Conservation (phyloP, 352 stramenopile genomes). For the Pythium dissotocum region DNA sequence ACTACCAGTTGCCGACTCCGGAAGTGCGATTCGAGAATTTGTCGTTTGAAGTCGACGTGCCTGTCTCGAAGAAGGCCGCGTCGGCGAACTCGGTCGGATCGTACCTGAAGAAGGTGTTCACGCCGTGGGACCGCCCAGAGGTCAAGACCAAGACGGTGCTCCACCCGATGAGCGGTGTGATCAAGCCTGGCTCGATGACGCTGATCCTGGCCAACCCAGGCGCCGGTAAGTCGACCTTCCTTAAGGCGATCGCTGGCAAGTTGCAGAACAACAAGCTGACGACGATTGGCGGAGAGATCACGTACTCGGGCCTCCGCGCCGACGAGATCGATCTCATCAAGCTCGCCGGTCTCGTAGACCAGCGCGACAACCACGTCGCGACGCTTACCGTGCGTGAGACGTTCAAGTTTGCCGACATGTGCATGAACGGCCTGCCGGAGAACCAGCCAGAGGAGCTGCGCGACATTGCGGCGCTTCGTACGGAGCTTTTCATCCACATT, state of each 20-base stretch:
- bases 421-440: slow-evolving; percentile 61
- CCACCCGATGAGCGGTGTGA: slow-evolving; percentile 60
- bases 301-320: slow-evolving; percentile 54
- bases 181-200: slow-evolving; percentile 49
- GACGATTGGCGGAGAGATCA: slow-evolving; percentile 55
- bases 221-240: slow-evolving; percentile 76
- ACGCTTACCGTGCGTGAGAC: slow-evolving; percentile 94
- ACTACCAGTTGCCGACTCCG: slow-evolving; percentile 54
- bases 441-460: slow-evolving; percentile 73
- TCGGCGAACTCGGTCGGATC: slow-evolving; percentile 56
- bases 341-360: slow-evolving; percentile 62
- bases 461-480: slow-evolving; percentile 65
- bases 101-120: slow-evolving; percentile 49
- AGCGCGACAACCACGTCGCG: slow-evolving; percentile 87
- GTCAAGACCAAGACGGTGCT: slow-evolving; percentile 51
- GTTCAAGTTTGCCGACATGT: slow-evolving; percentile 94
- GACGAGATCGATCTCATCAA: slow-evolving; percentile 70
- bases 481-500: slow-evolving; percentile 70
- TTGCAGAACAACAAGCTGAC: slow-evolving; percentile 47
- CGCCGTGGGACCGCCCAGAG: slow-evolving; percentile 46
- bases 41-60: slow-evolving; percentile 63
- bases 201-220: slow-evolving; percentile 72
- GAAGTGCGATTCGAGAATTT: slow-evolving; percentile 82
- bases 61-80: slow-evolving; percentile 33
- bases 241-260: slow-evolving; percentile 72